phyloP scores from a whole-genome alignment of 108 stramenopile genomes.

The Aurantiochytrium sp. region DNA sequence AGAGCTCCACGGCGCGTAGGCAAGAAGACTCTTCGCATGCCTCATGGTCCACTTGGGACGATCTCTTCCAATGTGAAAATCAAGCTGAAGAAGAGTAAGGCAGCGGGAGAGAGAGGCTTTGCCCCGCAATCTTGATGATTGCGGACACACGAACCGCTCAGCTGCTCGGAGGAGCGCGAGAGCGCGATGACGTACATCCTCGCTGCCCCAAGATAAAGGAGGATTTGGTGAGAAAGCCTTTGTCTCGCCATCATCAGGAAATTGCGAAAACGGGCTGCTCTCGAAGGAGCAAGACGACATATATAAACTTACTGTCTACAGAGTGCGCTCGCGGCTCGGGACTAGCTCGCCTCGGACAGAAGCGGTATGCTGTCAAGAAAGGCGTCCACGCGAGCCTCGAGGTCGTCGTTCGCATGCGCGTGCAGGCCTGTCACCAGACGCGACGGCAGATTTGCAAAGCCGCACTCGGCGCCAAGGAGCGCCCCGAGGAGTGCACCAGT shows the following conservation, averaged over 20 bases:
- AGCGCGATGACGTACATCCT: too few species aligned
- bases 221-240: too few species aligned
- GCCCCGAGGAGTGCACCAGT: conserved; percentile 73
- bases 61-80: neutral
- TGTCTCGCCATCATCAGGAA: too few species aligned
- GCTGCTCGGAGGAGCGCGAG: too few species aligned
- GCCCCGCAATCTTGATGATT: too few species aligned
- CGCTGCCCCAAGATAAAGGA: too few species aligned
- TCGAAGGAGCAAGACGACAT: too few species aligned
- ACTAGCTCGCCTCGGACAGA: too few species aligned
- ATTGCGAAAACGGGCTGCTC: too few species aligned
- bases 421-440: conserved; percentile 57
- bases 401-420: neutral
- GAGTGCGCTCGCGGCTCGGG: neutral
- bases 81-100: neutral
- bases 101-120: neutral
- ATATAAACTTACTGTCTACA: too few species aligned
- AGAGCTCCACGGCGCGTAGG: neutral
- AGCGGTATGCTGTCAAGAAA: neutral
- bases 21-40: neutral
- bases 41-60: conserved; percentile 10
- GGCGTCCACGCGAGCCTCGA: neutral
- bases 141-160: too few species aligned
- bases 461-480: conserved; percentile 66
- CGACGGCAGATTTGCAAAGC: conserved; percentile 48